A percentile compares a stretch with the other conserved stretches of the same genome.
Evolutionary conservation across 2,329 filamentous ascomycete species (phyloP).

Genomic region (Penicillium sp.): DNA sequence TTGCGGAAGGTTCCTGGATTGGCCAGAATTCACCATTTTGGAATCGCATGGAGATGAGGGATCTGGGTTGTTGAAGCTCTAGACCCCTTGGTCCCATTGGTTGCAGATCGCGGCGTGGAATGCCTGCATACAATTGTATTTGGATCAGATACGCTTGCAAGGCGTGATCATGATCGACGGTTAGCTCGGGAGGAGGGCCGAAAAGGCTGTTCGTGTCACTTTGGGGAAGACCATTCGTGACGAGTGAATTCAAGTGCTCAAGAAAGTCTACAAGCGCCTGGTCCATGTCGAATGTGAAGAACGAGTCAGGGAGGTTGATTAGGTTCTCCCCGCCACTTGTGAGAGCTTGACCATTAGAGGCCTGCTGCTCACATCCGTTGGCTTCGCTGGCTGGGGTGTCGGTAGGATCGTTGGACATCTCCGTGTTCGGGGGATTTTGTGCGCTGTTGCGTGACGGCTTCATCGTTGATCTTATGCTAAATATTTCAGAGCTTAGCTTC

Average conservation of each 20-base stretch:
- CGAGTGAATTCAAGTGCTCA: no score
- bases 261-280: neutral
- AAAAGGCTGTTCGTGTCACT: no score
- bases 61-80: no score
- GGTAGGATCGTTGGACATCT: neutral
- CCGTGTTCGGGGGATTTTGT: neutral
- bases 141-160: conserved; percentile 32
- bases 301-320: neutral
- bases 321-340: no score
- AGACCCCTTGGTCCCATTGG: conserved; percentile 11
- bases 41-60: conserved; percentile 28
- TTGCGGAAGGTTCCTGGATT: no score
- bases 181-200: neutral
- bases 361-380: neutral
- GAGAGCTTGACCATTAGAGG: neutral
- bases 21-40: neutral
- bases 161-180: no score
- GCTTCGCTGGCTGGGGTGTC: neutral
- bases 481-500: neutral
- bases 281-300: neutral
- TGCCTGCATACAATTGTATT: conserved; percentile 32
- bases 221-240: no score
- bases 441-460: neutral
- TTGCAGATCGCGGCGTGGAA: conserved; percentile 25
- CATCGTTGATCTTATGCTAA: neutral